Percentiles rank a stretch among this genome's conserved stretches.
Evolutionary conservation across 176 grass and related monocot species (phyloP).

Genomic region (Oryza meridionalis): DNA sequence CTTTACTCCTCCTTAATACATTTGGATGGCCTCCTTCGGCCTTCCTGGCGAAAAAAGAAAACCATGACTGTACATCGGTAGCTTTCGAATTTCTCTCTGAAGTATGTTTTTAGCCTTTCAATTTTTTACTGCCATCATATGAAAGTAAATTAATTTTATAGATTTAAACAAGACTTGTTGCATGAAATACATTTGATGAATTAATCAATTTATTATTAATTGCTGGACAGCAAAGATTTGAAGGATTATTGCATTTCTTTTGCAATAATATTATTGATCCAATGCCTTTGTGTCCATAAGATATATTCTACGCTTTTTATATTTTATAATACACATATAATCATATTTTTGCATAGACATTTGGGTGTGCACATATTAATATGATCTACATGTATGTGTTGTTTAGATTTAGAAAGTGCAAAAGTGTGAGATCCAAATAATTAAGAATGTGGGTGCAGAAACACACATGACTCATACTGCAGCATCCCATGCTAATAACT

Average conservation of each 20-base stretch:
- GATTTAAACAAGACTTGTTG: background rate
- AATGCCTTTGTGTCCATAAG: background rate
- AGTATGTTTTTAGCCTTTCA: background rate
- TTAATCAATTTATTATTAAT: background rate
- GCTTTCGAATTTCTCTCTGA: background rate
- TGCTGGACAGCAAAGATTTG: background rate
- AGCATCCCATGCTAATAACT: slow-evolving; percentile 1
- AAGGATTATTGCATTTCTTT: slow-evolving; percentile 24
- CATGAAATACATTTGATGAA: slow-evolving; percentile 26
- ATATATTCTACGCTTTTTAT: background rate
- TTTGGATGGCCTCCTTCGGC: too few relatives aligned
- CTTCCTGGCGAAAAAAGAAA: too few relatives aligned
- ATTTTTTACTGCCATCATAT: slow-evolving; percentile 13
- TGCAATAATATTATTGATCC: slow-evolving; percentile 13
- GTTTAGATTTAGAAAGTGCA: background rate
- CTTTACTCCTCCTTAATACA: too few relatives aligned
- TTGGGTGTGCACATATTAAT: background rate
- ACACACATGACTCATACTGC: background rate
- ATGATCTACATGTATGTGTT: background rate
- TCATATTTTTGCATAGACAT: background rate
- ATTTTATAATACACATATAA: background rate
- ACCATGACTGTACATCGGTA: background rate
- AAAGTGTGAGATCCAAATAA: background rate
- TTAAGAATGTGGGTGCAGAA: background rate
- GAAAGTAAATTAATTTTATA: background rate